Evolutionary conservation across 1,284 basidiomycete species (phyloP).

Genomic region (Boletus semigastroideus): DNA sequence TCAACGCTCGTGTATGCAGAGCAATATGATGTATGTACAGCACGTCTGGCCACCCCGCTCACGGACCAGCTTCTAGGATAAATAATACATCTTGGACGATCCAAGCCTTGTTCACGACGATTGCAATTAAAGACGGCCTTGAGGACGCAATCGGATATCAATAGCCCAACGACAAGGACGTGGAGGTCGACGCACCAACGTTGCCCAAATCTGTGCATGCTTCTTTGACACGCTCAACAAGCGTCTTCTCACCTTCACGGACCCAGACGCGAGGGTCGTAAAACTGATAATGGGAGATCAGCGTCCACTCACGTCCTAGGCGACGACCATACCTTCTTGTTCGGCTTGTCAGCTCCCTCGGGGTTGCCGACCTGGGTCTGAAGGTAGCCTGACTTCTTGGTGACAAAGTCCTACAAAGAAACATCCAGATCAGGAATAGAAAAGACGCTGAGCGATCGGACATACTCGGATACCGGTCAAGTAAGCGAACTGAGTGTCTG

Average conservation of each 20-base stretch:
- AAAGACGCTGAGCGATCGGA: conserved; percentile 8
- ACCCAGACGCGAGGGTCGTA: conserved; percentile 98
- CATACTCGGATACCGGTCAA: conserved; percentile 81
- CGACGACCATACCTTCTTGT: conserved; percentile 79
- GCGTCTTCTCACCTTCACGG: conserved; percentile 97
- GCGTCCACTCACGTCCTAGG: neutral
- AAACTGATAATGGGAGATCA: conserved; percentile 44
- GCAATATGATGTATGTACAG: conserved; percentile 3
- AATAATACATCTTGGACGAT: conserved; percentile 15
- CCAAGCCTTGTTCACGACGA: neutral
- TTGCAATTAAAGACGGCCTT: conserved; percentile 29
- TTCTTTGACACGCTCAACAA: conserved; percentile 84
- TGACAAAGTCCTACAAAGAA: conserved; percentile 73
- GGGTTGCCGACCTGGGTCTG: conserved; percentile 91
- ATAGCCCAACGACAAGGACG: neutral
- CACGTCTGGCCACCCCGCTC: conserved; percentile 3
- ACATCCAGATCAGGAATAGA: conserved; percentile 1
- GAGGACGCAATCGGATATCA: neutral
- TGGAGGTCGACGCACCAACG: conserved; percentile 41
- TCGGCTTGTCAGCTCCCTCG: conserved; percentile 91
- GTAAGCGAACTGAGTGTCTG: conserved; percentile 92
- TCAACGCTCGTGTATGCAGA: neutral
- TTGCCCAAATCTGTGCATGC: conserved; percentile 91
- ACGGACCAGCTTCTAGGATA: conserved; percentile 21
- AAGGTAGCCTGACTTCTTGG: conserved; percentile 84